Evolutionary conservation across 176 grass and related monocot species (phyloP), one percentile per base, ranked within the genome.

Genomic region (Aegilops longissima): DNA sequence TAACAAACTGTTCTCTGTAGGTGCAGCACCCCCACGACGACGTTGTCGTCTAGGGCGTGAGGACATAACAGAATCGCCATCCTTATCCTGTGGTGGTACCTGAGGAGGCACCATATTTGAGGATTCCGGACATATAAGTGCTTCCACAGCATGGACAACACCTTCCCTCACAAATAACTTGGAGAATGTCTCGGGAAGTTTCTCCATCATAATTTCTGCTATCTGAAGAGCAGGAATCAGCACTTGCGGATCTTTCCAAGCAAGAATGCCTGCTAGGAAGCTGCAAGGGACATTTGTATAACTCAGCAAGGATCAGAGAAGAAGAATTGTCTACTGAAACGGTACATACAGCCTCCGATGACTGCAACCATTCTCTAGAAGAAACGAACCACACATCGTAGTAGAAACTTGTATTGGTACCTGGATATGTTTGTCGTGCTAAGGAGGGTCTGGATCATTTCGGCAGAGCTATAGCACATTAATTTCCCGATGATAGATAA

Each of bases 151-250:
- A 90, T 98, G 90, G 64, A 98, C 89, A 70, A 98, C 93, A 38
- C 96, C 96, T 92, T 98, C 96, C 87, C 93, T 95, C 64, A 98
- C 87, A 93, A 98, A 98, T 59, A 95, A 83, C 67, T 93, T 95
- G 21, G 89, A 92, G 63, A 95, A 98, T 86, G 86, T 93, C 72
- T 86, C 93, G 0, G 93, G 96, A 73, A 95, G 93, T 59, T 98
- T 98, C 68, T 98, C 91, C 96, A 98, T 98, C 59, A 98, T 89
- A 83, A 93, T 89, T 80, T 98, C 96, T 77, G 93, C 91, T 85
- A 98, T 98, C 84, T 98, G 89, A 83, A 98, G 89, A 84, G 93
- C 89, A 85, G 93, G 93, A 69, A 98, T 95, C 80, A 98, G 85
- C 42, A 98, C 89, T 83, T 91, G 93, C 2, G 91, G 96, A 87